Evolutionary conservation across 768 basidiomycete species (phyloP).

Genomic region (Lactarius sanguifluus): DNA sequence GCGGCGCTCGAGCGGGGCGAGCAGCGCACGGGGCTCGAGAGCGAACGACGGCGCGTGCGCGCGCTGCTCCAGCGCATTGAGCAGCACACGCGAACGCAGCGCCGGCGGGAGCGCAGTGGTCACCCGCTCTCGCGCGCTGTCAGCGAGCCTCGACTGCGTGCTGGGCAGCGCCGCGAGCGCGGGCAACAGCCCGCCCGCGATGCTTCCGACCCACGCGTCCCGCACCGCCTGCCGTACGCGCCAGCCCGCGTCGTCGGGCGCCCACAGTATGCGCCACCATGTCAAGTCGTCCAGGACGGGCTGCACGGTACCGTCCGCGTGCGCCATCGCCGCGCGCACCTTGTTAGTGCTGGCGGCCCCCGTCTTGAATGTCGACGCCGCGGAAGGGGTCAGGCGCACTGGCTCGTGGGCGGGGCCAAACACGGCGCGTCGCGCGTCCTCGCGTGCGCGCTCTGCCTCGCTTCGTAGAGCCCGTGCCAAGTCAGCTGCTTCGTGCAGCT

Average conservation of each 20-base stretch:
- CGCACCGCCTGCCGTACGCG: constrained; percentile 16
- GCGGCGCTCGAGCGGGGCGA: constrained; percentile 26
- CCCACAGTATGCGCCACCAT: constrained; percentile 27
- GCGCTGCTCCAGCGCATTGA: constrained; percentile 30
- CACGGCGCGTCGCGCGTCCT: constrained; percentile 12
- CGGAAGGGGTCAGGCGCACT: no score
- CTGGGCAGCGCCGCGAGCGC: constrained; percentile 20
- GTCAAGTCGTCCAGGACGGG: constrained; percentile 15
- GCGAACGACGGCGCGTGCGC: constrained; percentile 21
- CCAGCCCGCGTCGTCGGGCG: constrained; percentile 28
- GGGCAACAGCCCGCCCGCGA: constrained; percentile 21
- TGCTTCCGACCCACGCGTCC: constrained; percentile 23
- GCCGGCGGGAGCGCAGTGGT: constrained; percentile 19
- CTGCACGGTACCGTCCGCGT: constrained; percentile 12
- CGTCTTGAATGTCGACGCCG: not conserved
- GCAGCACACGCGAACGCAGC: constrained; percentile 29
- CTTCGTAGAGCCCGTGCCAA: constrained; percentile 10
- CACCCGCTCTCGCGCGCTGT: not conserved
- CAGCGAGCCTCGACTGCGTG: constrained; percentile 7
- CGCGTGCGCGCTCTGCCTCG: constrained; percentile 5
- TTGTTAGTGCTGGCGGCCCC: constrained; percentile 3
- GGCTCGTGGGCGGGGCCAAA: constrained; percentile 12
- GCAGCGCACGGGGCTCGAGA: constrained; percentile 23
- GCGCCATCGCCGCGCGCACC: constrained; percentile 15
- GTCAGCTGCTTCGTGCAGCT: constrained; percentile 12